These are phyloP conservation scores for Aspergillus diversus DNA, from an alignment of 495 filamentous ascomycete genomes.

Conservation along the genomic window DNA sequence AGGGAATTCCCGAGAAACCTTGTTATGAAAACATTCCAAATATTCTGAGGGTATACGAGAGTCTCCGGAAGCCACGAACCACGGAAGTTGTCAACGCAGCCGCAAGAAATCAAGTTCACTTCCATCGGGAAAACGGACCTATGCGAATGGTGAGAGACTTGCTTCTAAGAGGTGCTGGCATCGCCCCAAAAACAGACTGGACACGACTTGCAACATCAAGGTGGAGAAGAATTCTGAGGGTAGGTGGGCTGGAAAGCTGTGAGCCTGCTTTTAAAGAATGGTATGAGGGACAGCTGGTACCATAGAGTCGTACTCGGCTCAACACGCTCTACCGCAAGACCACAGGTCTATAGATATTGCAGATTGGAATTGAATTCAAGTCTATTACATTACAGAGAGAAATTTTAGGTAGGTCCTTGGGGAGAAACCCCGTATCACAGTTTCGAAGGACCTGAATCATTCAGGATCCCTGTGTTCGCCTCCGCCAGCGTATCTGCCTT, in stretches of 20 bases:
- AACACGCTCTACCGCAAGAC: too few species aligned
- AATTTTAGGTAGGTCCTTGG: too few species aligned
- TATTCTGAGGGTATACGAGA: neutral
- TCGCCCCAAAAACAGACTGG: slow-evolving; percentile 9
- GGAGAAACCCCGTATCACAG: too few species aligned
- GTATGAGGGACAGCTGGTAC: neutral
- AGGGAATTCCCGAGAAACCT: neutral
- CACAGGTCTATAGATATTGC: too few species aligned
- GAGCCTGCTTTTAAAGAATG: neutral
- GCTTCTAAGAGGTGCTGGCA: slow-evolving; percentile 1
- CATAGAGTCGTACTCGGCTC: too few species aligned
- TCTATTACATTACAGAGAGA: too few species aligned
- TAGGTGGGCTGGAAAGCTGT: neutral
- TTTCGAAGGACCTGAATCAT: too few species aligned
- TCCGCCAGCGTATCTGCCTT: too few species aligned
- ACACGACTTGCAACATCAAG: neutral
- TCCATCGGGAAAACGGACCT: neutral
- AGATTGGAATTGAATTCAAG: too few species aligned
- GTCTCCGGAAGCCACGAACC: slow-evolving; percentile 8
- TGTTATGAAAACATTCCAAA: neutral
- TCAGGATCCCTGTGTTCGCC: too few species aligned
- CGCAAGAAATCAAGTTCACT: neutral
- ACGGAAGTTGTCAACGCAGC: neutral
- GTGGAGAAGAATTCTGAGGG: neutral
- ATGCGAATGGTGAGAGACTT: neutral